phyloP scores from a whole-genome alignment of 345 rosid species.

The Streptanthus diversifolius region DNA sequence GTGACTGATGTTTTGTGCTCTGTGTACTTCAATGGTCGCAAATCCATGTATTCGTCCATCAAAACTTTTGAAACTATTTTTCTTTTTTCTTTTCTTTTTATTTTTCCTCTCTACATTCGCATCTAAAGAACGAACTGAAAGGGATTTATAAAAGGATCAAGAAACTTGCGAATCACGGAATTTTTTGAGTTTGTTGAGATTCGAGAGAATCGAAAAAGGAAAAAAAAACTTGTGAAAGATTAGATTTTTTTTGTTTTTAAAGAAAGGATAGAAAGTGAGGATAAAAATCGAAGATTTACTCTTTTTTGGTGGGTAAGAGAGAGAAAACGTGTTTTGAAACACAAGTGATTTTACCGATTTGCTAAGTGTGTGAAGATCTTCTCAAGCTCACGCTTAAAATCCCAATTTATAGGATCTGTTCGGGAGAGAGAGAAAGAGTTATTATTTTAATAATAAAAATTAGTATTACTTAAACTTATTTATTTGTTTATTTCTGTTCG shows the following conservation, averaged over 20 bases:
- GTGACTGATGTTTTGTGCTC: constrained; percentile 54
- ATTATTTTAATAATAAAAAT: not conserved
- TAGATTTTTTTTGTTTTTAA: not conserved
- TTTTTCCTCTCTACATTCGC: not conserved
- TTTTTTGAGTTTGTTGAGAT: constrained; percentile 24
- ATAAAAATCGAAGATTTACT: not conserved
- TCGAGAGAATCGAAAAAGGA: not conserved
- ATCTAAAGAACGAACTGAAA: constrained; percentile 1
- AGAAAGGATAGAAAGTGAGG: no score
- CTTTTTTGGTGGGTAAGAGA: constrained; percentile 10
- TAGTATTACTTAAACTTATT: not conserved
- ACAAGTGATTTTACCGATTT: constrained; percentile 3
- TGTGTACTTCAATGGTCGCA: constrained; percentile 62
- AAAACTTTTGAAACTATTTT: not conserved
- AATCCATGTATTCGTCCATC: constrained; percentile 27
- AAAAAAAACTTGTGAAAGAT: not conserved
- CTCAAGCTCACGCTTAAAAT: constrained; percentile 19
- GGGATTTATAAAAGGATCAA: not conserved
- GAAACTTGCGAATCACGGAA: constrained; percentile 18
- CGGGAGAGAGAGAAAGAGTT: not conserved
- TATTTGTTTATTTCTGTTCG: constrained; percentile 4
- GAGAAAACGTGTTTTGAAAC: constrained; percentile 14
- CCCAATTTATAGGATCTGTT: constrained; percentile 32
- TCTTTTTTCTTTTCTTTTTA: no score
- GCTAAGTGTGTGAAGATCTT: constrained; percentile 4